phyloP scores from a whole-genome alignment of 306 rosid species.

The Cucumis melo region DNA sequence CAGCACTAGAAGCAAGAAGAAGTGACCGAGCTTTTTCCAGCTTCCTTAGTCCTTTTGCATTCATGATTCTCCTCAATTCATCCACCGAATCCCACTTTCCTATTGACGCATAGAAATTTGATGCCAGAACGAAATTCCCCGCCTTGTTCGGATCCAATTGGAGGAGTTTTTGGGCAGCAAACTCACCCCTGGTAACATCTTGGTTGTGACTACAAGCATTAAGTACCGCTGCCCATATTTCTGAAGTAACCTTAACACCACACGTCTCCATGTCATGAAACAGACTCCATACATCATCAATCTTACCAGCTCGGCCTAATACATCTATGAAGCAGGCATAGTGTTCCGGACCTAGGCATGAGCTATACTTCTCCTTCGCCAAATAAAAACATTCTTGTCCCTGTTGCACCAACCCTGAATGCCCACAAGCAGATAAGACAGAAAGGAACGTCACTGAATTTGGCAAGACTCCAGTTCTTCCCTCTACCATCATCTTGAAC shows the following conservation, averaged over 20 bases:
- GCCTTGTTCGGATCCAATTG: slow-evolving; percentile 39
- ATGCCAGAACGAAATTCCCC: slow-evolving; percentile 29
- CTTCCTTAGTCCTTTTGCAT: slow-evolving; percentile 42
- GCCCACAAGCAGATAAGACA: slow-evolving; percentile 26
- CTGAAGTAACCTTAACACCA: slow-evolving; percentile 24
- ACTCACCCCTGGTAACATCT: slow-evolving; percentile 37
- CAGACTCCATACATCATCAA: slow-evolving; percentile 37
- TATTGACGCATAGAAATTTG: slow-evolving; percentile 46
- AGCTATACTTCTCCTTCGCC: slow-evolving; percentile 27
- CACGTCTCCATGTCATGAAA: slow-evolving; percentile 20
- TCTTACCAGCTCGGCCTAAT: slow-evolving; percentile 41
- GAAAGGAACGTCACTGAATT: slow-evolving; percentile 34
- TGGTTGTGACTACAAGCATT: slow-evolving; percentile 38
- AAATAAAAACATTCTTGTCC: slow-evolving; percentile 32
- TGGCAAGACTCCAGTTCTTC: slow-evolving; percentile 18
- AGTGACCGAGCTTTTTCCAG: slow-evolving; percentile 43
- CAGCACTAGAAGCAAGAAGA: not conserved
- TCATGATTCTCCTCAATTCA: slow-evolving; percentile 35
- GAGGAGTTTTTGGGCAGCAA: slow-evolving; percentile 41
- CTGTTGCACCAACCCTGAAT: slow-evolving; percentile 45
- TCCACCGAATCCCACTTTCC: slow-evolving; percentile 53
- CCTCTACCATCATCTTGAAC: slow-evolving; percentile 22
- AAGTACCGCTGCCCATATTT: slow-evolving; percentile 42
- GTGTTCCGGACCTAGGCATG: slow-evolving; percentile 41
- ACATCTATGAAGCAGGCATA: slow-evolving; percentile 45